A percentile compares a stretch with the other conserved stretches of the same genome.
phyloP scores from a whole-genome alignment of 1,284 basidiomycete genomes.

The Gymnopus androsaceus region DNA sequence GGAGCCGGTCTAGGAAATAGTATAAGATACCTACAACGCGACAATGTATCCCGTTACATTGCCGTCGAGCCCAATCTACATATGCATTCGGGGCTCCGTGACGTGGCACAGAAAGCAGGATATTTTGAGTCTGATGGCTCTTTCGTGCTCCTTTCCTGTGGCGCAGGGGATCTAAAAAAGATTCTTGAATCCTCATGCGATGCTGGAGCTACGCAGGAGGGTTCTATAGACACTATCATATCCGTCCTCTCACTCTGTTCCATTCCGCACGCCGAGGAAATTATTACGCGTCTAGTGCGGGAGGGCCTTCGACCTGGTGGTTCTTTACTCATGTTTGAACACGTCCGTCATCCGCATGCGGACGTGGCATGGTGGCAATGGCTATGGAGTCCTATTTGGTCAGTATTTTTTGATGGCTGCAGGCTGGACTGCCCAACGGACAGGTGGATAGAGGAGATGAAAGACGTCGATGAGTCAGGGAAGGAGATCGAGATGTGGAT shows the following conservation, averaged over 20 bases:
- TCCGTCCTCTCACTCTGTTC: conserved; percentile 50
- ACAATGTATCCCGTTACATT: conserved; percentile 59
- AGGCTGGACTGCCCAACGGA: conserved; percentile 61
- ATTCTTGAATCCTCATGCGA: conserved; percentile 43
- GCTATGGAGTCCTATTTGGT: conserved; percentile 71
- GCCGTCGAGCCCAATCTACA: conserved; percentile 66
- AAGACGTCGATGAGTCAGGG: conserved; percentile 24
- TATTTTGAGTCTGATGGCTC: conserved; percentile 51
- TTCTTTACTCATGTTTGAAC: conserved; percentile 49
- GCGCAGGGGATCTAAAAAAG: conserved; percentile 43
- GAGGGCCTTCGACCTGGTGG: conserved; percentile 48
- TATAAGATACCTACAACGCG: conserved; percentile 54
- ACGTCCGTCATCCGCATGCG: conserved; percentile 39
- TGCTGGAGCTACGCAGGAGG: conserved; percentile 32
- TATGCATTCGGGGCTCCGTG: conserved; percentile 63
- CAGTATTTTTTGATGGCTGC: conserved; percentile 58
- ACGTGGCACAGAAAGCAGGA: conserved; percentile 49
- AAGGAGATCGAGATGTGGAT: conserved; percentile 37
- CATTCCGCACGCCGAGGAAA: conserved; percentile 39
- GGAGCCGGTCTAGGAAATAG: conserved; percentile 70
- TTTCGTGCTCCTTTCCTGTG: conserved; percentile 40
- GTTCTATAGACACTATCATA: conserved; percentile 44
- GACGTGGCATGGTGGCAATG: conserved; percentile 58
- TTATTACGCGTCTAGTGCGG: conserved; percentile 34
- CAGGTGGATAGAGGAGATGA: conserved; percentile 47